Evolutionary conservation across 345 rosid species (phyloP), one percentile per base, ranked within the genome.

Genomic region (Salix purpurea): DNA sequence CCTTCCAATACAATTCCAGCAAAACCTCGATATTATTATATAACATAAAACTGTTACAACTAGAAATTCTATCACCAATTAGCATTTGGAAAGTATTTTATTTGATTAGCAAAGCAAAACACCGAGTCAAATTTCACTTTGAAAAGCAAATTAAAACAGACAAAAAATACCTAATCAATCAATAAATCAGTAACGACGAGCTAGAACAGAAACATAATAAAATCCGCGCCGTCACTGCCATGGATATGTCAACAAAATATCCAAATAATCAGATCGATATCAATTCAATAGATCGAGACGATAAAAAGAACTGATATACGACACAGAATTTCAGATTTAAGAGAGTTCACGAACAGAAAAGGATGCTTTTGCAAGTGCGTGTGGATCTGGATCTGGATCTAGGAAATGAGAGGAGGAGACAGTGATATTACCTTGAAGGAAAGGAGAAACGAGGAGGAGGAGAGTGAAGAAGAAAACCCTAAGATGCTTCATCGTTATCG

Each of bases 371-470:
- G 28, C 64, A 58, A 42, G 46, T 58, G 64, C 24, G 28, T 58
- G 28, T 23, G 26, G 26, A n/a, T 42, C 46, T 14, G 72, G 89
- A 85, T 89, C 90, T 73, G 85, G 92, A 90, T 91, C 93, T 80
- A 77, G 26, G 73, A 79, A 67, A 42, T 26, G 78, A 16, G 54
- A 37, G 71, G 36, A 18, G 39, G 30, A 34, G 30, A 54, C 23
- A 58, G 64, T 23, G 28, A 10, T 23, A 56, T 58, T n/a, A 94
- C 97, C 99, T 85, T 91, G 94, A 72, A 90, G 86, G 72, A 93
- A 73, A 83, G 94, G 92, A 70, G 90, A 89, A 1, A 86, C 94
- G 46, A 92, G 83, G 76, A 94, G 84, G 85, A 94, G 88, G 71
- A 94, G 71, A 73, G 91, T 88, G 65, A 89, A 80, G 89, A 92